Evolutionary conservation across 192 early-diverging fungal genomes (phyloP).

Genomic region (Chytriomyces sp.): DNA sequence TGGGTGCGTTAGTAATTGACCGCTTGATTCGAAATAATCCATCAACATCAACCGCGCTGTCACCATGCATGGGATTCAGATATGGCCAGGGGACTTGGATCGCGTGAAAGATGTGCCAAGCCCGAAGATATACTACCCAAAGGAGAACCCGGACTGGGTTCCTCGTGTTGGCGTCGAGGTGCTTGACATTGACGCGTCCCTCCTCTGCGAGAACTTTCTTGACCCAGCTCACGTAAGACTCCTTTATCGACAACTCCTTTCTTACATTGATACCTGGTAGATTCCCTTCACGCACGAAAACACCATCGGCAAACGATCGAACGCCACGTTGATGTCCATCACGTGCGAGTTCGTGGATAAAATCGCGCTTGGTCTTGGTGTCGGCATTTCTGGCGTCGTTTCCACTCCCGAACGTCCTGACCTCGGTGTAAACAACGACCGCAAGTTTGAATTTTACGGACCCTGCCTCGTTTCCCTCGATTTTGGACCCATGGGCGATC

Average conservation of each 20-base stretch:
- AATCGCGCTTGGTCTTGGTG: neutral
- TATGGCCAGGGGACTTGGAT: conserved; percentile 40
- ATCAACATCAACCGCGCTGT: neutral
- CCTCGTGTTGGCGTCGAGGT: conserved; percentile 34
- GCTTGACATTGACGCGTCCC: conserved; percentile 43
- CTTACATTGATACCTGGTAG: no score
- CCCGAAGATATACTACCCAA: conserved; percentile 30
- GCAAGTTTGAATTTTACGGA: neutral
- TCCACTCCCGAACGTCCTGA: conserved; percentile 20
- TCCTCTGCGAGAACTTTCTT: conserved; percentile 47
- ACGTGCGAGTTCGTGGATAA: conserved; percentile 19
- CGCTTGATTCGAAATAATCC: neutral
- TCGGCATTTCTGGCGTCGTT: conserved; percentile 21
- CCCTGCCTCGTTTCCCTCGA: neutral
- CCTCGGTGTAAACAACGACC: neutral
- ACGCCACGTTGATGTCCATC: conserved; percentile 37
- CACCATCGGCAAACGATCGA: conserved; percentile 37
- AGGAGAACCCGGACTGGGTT: conserved; percentile 15
- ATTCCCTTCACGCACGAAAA: conserved; percentile 46
- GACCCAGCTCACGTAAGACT: conserved; percentile 38
- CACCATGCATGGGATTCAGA: neutral
- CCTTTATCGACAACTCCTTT: no score
- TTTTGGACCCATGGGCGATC: conserved; percentile 22
- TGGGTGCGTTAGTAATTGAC: conserved; percentile 26
- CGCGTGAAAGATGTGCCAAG: neutral